A percentile compares a stretch with the other conserved stretches of the same genome.
Evolutionary conservation across 2,329 filamentous ascomycete species (phyloP).

Genomic region (Raffaelea arxii): DNA sequence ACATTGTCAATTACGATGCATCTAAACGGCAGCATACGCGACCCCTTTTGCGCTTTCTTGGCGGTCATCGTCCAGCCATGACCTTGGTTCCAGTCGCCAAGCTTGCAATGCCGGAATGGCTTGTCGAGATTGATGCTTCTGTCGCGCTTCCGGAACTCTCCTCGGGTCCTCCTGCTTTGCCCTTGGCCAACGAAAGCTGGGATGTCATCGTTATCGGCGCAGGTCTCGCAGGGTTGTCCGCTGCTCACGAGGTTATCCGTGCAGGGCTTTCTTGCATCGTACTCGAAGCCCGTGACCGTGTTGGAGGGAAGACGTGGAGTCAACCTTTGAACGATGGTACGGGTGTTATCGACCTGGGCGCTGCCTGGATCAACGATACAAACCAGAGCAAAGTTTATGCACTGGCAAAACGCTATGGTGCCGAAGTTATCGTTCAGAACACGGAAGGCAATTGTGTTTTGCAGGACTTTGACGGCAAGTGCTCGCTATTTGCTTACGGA

Average conservation of each 20-base stretch:
- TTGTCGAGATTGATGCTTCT: not conserved
- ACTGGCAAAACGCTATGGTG: conserved; percentile 1
- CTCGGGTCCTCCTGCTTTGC: no score
- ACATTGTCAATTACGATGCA: not conserved
- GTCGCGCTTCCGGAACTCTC: not conserved
- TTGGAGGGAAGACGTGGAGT: conserved; percentile 41
- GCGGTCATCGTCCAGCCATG: not conserved
- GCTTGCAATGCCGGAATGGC: not conserved
- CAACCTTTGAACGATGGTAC: not conserved
- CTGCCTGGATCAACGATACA: conserved; percentile 12
- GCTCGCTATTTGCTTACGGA: conserved; percentile 8
- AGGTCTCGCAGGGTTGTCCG: conserved; percentile 7
- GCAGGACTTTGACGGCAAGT: conserved; percentile 5
- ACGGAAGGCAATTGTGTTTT: conserved; percentile 7
- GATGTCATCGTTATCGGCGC: conserved; percentile 11
- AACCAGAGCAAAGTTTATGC: conserved; percentile 9
- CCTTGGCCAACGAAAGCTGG: no score
- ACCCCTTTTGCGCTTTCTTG: not conserved
- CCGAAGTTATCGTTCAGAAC: conserved; percentile 6
- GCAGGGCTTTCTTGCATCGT: conserved; percentile 24
- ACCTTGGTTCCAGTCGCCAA: not conserved
- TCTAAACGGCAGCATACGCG: not conserved
- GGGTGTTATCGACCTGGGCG: conserved; percentile 9
- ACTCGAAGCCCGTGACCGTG: conserved; percentile 37
- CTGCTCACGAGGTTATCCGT: conserved; percentile 5